Percentiles rank a stretch among this genome's conserved stretches.
phyloP scores from a whole-genome alignment of 768 basidiomycete genomes.

The Calvatia gigantea region DNA sequence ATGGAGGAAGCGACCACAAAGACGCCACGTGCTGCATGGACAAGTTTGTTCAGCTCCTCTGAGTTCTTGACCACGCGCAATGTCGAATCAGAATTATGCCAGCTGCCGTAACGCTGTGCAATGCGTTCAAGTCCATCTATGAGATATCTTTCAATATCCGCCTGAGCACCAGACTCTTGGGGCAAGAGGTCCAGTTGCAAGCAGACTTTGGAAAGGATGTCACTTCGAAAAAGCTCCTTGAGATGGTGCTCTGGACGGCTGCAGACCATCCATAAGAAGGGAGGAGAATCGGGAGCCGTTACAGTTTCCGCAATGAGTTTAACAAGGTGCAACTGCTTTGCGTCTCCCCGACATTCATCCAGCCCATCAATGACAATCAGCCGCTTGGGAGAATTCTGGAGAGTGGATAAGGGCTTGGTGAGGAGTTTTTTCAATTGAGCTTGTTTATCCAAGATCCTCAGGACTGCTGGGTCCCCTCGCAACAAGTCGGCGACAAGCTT shows the following conservation, averaged over 20 bases:
- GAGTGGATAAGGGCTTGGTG: no score
- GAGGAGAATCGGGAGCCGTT: background rate
- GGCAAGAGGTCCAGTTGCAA: no score
- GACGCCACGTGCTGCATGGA: slow-evolving; percentile 8
- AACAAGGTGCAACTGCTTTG: slow-evolving; percentile 6
- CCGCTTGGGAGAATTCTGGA: no score
- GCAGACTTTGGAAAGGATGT: background rate
- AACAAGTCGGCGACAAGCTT: no score
- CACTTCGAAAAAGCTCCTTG: background rate
- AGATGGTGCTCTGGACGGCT: slow-evolving; percentile 13
- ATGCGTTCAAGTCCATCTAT: background rate
- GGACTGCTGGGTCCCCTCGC: no score
- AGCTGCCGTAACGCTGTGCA: background rate
- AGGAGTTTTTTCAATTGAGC: no score
- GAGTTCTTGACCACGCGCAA: no score
- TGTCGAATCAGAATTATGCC: background rate
- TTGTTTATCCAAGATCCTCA: no score
- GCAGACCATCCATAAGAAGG: slow-evolving; percentile 8
- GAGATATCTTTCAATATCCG: background rate
- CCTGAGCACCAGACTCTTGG: background rate
- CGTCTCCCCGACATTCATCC: slow-evolving; percentile 13
- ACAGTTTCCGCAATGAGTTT: background rate
- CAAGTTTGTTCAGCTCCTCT: background rate
- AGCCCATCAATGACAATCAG: slow-evolving; percentile 8
- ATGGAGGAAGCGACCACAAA: slow-evolving; percentile 12